Evolutionary conservation across 495 filamentous ascomycete species (phyloP).

Genomic region (Entonaema liquescens): DNA sequence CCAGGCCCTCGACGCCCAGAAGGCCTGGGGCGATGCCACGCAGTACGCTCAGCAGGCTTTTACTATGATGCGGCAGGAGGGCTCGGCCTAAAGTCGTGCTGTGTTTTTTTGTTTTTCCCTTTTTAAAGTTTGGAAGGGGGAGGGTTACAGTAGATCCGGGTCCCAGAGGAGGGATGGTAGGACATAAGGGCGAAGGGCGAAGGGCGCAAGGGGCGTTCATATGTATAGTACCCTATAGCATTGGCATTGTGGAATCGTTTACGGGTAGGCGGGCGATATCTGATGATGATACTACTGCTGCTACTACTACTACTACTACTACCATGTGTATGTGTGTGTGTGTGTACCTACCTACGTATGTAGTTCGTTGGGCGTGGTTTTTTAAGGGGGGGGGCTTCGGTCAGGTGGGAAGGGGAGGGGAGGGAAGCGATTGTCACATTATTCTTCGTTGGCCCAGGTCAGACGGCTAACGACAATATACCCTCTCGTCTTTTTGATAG

Average conservation of each 20-base stretch:
- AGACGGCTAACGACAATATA: slow-evolving; percentile 36
- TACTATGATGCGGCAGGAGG: slow-evolving; percentile 32
- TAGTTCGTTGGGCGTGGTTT: too few relatives aligned
- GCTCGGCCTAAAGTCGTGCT: slow-evolving; percentile 19
- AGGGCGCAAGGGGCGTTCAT: neutral
- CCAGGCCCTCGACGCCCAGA: slow-evolving; percentile 67
- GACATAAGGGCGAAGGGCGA: slow-evolving; percentile 5
- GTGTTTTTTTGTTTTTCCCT: too few relatives aligned
- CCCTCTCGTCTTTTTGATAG: slow-evolving; percentile 36
- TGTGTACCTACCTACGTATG: too few relatives aligned
- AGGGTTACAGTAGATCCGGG: slow-evolving; percentile 33
- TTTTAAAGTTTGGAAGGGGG: too few relatives aligned
- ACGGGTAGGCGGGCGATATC: slow-evolving; percentile 25
- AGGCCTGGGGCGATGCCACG: slow-evolving; percentile 44
- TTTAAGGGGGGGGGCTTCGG: too few relatives aligned
- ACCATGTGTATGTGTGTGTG: too few relatives aligned
- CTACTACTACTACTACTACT: too few relatives aligned
- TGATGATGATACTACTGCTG: neutral
- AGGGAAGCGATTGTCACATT: slow-evolving; percentile 14
- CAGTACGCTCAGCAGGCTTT: slow-evolving; percentile 41
- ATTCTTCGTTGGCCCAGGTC: slow-evolving; percentile 29
- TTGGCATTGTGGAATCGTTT: slow-evolving; percentile 37
- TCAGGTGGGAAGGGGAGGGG: slow-evolving; percentile 20
- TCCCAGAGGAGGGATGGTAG: slow-evolving; percentile 19
- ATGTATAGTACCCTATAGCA: slow-evolving; percentile 41